A percentile compares a stretch with the other conserved stretches of the same genome.
These are phyloP conservation scores for Astrothelium subdiscretum DNA, from an alignment of 495 filamentous ascomycete species.

Conservation along the genomic window DNA sequence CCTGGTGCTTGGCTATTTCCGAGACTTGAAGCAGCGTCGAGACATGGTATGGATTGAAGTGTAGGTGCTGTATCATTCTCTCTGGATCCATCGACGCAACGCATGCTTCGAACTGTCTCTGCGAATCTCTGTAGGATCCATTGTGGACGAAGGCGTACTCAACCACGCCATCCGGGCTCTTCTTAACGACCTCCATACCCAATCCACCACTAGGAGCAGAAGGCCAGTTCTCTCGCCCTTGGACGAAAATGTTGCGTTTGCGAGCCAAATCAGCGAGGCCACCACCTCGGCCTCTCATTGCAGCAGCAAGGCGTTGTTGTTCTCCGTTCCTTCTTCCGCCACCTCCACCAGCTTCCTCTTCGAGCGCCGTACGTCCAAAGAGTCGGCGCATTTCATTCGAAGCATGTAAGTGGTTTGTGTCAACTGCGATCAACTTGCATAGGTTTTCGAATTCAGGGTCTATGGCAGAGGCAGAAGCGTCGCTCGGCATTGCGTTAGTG, in stretches of 20 bases:
- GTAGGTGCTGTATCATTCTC: constrained; percentile 50
- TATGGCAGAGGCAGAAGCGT: constrained; percentile 16
- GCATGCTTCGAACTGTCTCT: constrained; percentile 61
- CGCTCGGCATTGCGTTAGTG: constrained; percentile 20
- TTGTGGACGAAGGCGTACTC: constrained; percentile 71
- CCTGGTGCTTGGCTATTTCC: constrained; percentile 79
- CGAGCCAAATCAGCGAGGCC: constrained; percentile 57
- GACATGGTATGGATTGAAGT: constrained; percentile 77
- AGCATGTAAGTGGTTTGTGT: constrained; percentile 69
- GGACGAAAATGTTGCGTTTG: constrained; percentile 71
- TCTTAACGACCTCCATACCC: constrained; percentile 63
- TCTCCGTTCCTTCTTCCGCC: constrained; percentile 41
- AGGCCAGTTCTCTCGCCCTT: constrained; percentile 88
- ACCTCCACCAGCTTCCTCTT: constrained; percentile 39
- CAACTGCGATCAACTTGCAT: constrained; percentile 56
- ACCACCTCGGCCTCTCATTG: constrained; percentile 49
- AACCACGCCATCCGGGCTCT: constrained; percentile 37
- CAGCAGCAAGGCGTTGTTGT: constrained; percentile 46
- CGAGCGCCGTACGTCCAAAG: constrained; percentile 72
- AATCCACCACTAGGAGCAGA: constrained; percentile 67
- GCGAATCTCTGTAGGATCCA: constrained; percentile 60
- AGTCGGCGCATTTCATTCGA: constrained; percentile 87
- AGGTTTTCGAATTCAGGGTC: constrained; percentile 30
- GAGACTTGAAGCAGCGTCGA: constrained; percentile 88
- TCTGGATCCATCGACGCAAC: constrained; percentile 78